Base-by-base conservation (phyloP, 495 filamentous ascomycete species). In the Hyphodiscus hymeniophilus region DNA sequence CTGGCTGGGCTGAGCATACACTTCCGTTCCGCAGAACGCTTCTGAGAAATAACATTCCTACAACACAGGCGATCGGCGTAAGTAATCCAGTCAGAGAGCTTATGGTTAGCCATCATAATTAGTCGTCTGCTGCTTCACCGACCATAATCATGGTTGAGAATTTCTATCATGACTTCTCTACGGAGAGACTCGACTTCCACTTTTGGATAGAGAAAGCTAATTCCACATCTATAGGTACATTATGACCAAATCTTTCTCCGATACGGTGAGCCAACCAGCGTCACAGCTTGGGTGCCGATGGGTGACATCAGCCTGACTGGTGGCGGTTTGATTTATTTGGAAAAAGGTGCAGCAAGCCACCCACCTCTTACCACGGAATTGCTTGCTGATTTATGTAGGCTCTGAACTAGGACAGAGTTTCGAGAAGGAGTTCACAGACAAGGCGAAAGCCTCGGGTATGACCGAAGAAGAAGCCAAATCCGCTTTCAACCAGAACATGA, bases 211-310 rank as follows among this genome's bases (percentile, higher is more conserved):
- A n/a, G n/a, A n/a, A n/a, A n/a, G n/a, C n/a, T n/a, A n/a, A n/a
- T n/a, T n/a, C n/a, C n/a, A n/a, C n/a, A n/a, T n/a, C n/a, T n/a
- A n/a, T n/a, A n/a, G n/a, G n/a, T 82, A 0, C 80, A 83, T 54
- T 82, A 82, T 54, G 80, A 84, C 53, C 78, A 81, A 58, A 77
- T 80, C 22, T 84, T 82, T 60, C 62, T 84, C n/a, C 59, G 79
- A 1, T 56, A 74, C 49, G 79, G 77, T 0, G 73, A 76, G 23
- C 67, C 74, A 6, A 76, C 72, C 1, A 70, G 66, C 49, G 52
- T 82, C 5, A 84, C 79, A 15, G 77, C 77, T 4, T 84, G 80
- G 80, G 75, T 80, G 0, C 80, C 79, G 0, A 80, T 82, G 28
- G 79, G 79, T 0, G 76, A 82, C 55, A 64, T 80, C 13, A 66